Evolutionary conservation across 805 yeast species (phyloP).

Genomic region (Pichia cephalocereana): DNA sequence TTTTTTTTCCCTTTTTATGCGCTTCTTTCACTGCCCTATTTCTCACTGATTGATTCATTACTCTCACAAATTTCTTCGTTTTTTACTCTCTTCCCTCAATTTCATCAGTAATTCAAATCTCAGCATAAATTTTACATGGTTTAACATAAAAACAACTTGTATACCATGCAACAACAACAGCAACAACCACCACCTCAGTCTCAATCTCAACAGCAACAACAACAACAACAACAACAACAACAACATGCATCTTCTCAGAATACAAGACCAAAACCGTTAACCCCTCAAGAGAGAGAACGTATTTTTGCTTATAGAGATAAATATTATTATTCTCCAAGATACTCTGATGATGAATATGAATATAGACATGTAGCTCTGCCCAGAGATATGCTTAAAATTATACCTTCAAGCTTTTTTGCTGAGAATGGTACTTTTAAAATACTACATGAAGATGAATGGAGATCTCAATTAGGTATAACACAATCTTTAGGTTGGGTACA

Average conservation of each 20-base stretch:
- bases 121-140: too few relatives aligned
- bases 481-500: constrained; percentile 98
- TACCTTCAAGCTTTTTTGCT: constrained; percentile 90
- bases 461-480: constrained; percentile 87
- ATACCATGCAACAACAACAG: too few relatives aligned
- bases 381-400: constrained; percentile 85
- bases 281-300: constrained; percentile 77
- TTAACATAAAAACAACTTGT: too few relatives aligned
- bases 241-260: not conserved
- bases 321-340: constrained; percentile 90
- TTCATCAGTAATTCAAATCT: too few relatives aligned
- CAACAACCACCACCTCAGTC: not conserved
- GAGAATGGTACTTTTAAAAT: constrained; percentile 92
- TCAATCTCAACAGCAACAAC: too few relatives aligned
- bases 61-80: too few relatives aligned
- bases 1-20: too few relatives aligned
- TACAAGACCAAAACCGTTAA: constrained; percentile 48
- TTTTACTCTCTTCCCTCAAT: too few relatives aligned
- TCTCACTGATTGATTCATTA: too few relatives aligned
- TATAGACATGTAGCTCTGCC: constrained; percentile 97
- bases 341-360: constrained; percentile 86
- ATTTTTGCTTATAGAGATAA: constrained; percentile 86
- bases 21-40: too few relatives aligned
- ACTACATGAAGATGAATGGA: constrained; percentile 93
- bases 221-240: constrained; percentile 2